phyloP scores from a whole-genome alignment of 169 alveolate genomes.

The Amoebophrya sp. region DNA sequence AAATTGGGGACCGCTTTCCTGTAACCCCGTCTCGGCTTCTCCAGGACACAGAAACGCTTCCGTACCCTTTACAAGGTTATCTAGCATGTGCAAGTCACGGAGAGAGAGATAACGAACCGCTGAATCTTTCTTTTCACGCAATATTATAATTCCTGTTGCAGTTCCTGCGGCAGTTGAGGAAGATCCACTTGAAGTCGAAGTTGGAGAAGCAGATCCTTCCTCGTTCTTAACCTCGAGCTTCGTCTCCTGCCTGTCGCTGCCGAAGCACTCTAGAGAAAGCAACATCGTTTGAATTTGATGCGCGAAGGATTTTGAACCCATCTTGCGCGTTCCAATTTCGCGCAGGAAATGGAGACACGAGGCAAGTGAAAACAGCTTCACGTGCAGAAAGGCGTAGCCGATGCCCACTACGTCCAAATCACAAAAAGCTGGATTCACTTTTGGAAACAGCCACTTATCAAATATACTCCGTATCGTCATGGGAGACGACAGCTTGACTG shows the following conservation, averaged over 20 bases:
- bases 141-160: background rate
- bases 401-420: background rate
- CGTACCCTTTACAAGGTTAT: background rate
- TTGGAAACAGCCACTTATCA: background rate
- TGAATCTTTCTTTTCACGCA: background rate
- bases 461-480: background rate
- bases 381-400: background rate
- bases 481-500: background rate
- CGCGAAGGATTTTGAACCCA: background rate
- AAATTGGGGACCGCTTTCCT: background rate
- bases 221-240: background rate
- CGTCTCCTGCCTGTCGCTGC: background rate
- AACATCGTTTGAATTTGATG: background rate
- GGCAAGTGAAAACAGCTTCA: background rate
- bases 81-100: background rate
- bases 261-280: background rate
- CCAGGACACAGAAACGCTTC: background rate
- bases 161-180: background rate
- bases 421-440: background rate
- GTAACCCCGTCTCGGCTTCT: background rate
- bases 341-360: background rate
- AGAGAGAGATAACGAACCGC: background rate
- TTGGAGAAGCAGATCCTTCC: background rate
- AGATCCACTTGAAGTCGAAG: background rate
- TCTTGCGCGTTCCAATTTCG: background rate